A percentile compares a stretch with the other conserved stretches of the same genome.
phyloP scores from a whole-genome alignment of 1,284 basidiomycete genomes.

The Flammula alnicola region DNA sequence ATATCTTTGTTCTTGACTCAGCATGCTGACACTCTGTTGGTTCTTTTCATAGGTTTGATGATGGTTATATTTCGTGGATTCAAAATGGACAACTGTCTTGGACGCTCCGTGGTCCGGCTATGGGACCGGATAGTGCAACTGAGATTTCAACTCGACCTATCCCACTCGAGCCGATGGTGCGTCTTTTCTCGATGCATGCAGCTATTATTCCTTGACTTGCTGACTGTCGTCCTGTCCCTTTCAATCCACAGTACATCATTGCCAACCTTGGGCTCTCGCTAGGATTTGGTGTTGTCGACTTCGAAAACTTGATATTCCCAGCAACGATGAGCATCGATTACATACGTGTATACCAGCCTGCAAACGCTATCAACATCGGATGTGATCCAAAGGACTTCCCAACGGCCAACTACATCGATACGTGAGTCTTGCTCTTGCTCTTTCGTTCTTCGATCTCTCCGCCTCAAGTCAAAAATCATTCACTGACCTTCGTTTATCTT shows the following conservation, averaged over 20 bases:
- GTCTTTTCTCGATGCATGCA: constrained; percentile 16
- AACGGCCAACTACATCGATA: constrained; percentile 44
- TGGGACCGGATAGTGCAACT: constrained; percentile 63
- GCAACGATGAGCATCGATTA: constrained; percentile 76
- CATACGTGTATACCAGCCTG: constrained; percentile 74
- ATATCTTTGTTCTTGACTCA: too few relatives aligned
- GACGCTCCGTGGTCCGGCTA: constrained; percentile 70
- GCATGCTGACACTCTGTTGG: too few relatives aligned
- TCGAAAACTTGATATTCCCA: constrained; percentile 63
- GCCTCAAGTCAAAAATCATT: too few relatives aligned
- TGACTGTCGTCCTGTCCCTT: too few relatives aligned
- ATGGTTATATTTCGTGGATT: constrained; percentile 80
- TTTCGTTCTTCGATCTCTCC: constrained; percentile 1
- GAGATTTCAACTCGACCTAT: constrained; percentile 75
- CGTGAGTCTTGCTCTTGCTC: constrained; percentile 20
- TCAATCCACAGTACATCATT: constrained; percentile 60
- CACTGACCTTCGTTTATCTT: too few relatives aligned
- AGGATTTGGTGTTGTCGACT: constrained; percentile 73
- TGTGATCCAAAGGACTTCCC: constrained; percentile 81
- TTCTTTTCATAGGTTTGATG: constrained; percentile 48
- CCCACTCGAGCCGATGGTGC: constrained; percentile 82
- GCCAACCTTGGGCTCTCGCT: constrained; percentile 58
- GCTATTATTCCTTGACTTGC: constrained; percentile 27
- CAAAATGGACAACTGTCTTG: constrained; percentile 68
- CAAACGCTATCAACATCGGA: constrained; percentile 67